Base-by-base conservation (phyloP, 2,329 filamentous ascomycete species). In the Fusarium penzigii region DNA sequence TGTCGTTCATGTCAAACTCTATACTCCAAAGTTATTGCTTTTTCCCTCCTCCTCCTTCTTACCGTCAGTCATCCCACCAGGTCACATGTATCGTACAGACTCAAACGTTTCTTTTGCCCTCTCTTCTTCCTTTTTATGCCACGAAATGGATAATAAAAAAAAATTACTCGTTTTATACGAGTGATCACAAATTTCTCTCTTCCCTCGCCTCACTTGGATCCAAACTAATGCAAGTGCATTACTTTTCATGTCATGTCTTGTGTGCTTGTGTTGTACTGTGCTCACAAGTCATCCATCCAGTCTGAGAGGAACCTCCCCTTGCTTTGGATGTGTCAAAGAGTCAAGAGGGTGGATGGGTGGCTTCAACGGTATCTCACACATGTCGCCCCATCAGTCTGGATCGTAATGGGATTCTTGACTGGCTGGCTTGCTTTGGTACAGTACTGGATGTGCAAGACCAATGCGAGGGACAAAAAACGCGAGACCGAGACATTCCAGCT, bases 401-500 rank as follows among this genome's bases (percentile, higher is more conserved):
- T 29, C 39, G 40, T 34, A 14, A 14, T 36, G 25, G 44, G 52
- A 25, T 25, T 54, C 48, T 56, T 20, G 52, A 25, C 20, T 25
- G 20, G 7, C 20, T 25, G 4, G 20, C 7, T 7, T 4, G 20
- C 7, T 25, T 25, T 25, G 20, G n/a, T n/a, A n/a, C n/a, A n/a
- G n/a, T 25, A 25, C 20, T 25, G 20, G 20, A 25, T 4, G 20
- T 25, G 29, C 17, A 29, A 25, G 20, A 29, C 41, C 44, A 54
- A 54, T 40, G 46, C 49, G 56, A 57, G 49, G 49, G 50, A 38
- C 49, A 46, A 17, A n/a, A 13, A 48, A 51, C 39, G 55, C 48
- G 46, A 52, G 42, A 45, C 53, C 51, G 52, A 61, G 58, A 61
- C 60, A 53, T 20, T 36, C 32, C 32, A 36, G 13, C 32, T 12